Base-by-base conservation (phyloP, 495 filamentous ascomycete species). In the Aspergillus wentii region DNA sequence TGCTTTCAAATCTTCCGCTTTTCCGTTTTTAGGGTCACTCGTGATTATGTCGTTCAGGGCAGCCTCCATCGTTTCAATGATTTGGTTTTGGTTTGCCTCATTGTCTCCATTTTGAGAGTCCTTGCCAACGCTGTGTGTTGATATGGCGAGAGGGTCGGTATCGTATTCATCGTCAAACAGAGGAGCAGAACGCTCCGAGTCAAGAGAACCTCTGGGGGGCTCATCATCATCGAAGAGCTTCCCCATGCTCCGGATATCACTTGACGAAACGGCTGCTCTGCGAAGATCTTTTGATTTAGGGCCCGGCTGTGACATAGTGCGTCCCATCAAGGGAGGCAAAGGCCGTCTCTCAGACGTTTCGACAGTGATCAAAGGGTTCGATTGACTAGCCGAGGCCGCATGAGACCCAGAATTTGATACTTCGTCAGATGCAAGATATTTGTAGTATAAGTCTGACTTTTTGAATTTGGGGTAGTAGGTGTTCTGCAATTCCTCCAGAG, bases 31-130 rank as follows among this genome's bases (percentile, higher is more conserved):
- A 1, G 75, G 71, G 32, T 84, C 74, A 38, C 87, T 80, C 40
- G 88, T 88, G 58, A 99, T 86, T 35, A 99, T 99, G 45, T 89
- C 85, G 50, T 85, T 94, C n/a, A 99, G 68, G 31, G 92, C 92
- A 35, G 80, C 81, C 59, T 96, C 88, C 85, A 99, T 89, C 0
- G 87, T 92, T 62, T 94, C 79, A 13, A 99, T 87, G 21, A 95
- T 69, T 47, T 71, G 53, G 14, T 60, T 70, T 44, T 78, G 64
- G 17, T 54, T 65, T 21, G 57, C 52, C 31, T 65, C 61, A 17
- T 51, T 56, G 17, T 74, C 66, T 3, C 65, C 65, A 53, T 68
- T 69, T 22, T 69, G 61, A n/a, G 61, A 77, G 42, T 69, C 70
- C 20, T 59, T 68, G 13, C 62, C 67, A 13, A 82, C 45, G 27